Base-by-base conservation (phyloP, 768 basidiomycete species). In the Sporobolomyces roseus region DNA sequence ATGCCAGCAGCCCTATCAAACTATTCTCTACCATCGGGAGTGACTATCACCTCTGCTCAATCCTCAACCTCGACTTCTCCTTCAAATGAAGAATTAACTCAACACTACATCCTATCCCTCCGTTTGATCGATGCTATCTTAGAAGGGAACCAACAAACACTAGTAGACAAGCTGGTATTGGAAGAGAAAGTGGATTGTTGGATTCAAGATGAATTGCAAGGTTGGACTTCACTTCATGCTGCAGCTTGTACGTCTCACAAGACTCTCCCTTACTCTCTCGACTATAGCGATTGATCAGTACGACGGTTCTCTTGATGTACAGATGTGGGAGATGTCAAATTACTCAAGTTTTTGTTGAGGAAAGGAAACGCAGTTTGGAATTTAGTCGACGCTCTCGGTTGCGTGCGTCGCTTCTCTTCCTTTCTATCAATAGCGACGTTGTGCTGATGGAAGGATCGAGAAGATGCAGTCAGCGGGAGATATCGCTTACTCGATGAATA, bases 331-430 rank as follows among this genome's bases (percentile, higher is more conserved):
- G 85, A 88, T 72, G 76, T 82, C 3, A 81, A 82, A n/a, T 80
- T 94, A 21, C 82, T 88, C 16, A 83, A 83, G 61, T 76, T 83
- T 9, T 81, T 98, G 38, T 82, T 99, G 32, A 82, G 86, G n/a
- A 83, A 85, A 63, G 93, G 94, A 17, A 73, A 73, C 30, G 93
- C 91, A 1, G 77, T 91, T 0, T 99, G 96, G 96, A 96, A 93
- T 78, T 83, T 89, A 9, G 58, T 71, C 9, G 69, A 74, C 54
- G 62, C 55, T 48, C 43, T 66, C 23, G 68, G 73, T 38, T 72
- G 60, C 55, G 75, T 70, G 63, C 43, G 66, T 49, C 32, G 17
- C 61, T 29, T n/a, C 21, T 33, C 64, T 43, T 25, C 29, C 25
- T 29, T 7, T 23, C 38, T 32, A 36, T 17, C 17, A 1, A 38